Evolutionary conservation across 176 grass and related monocot species (phyloP).

Genomic region (Raddia guianensis): DNA sequence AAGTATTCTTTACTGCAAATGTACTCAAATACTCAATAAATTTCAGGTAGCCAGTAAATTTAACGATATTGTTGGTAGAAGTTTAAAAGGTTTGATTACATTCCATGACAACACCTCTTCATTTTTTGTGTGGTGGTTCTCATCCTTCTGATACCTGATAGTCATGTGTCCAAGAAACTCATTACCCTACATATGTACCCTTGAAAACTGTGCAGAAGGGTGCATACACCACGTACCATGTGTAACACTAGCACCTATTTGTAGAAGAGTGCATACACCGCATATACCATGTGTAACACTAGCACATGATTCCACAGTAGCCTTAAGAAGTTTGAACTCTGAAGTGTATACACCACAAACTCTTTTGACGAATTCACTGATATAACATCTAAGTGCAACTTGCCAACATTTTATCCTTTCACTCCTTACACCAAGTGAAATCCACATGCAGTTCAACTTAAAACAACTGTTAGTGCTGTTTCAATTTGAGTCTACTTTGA

Average conservation of each 20-base stretch:
- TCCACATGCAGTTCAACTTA: constrained; percentile 11
- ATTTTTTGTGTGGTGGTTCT: background rate
- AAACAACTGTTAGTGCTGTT: background rate
- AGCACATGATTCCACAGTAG: constrained; percentile 20
- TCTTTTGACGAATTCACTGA: constrained; percentile 16
- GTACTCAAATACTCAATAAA: background rate
- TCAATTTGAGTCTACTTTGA: constrained; percentile 13
- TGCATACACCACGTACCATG: background rate
- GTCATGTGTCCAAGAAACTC: constrained; percentile 4
- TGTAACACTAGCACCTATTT: background rate
- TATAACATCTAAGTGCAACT: constrained; percentile 13
- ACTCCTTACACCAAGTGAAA: background rate
- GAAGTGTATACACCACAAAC: background rate
- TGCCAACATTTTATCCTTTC: constrained; percentile 31
- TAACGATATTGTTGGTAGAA: constrained; percentile 8
- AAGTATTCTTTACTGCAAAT: constrained; percentile 24
- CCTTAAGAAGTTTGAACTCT: constrained; percentile 15
- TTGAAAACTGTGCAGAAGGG: too few species aligned
- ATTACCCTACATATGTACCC: background rate
- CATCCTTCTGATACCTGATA: background rate
- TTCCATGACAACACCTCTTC: background rate
- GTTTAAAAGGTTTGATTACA: constrained; percentile 8
- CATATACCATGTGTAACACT: constrained; percentile 6
- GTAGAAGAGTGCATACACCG: too few species aligned
- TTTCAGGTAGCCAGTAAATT: background rate